Percentiles rank a stretch among this genome's conserved stretches.
phyloP scores from a whole-genome alignment of 495 filamentous ascomycete genomes.

The Podospora appendiculata region DNA sequence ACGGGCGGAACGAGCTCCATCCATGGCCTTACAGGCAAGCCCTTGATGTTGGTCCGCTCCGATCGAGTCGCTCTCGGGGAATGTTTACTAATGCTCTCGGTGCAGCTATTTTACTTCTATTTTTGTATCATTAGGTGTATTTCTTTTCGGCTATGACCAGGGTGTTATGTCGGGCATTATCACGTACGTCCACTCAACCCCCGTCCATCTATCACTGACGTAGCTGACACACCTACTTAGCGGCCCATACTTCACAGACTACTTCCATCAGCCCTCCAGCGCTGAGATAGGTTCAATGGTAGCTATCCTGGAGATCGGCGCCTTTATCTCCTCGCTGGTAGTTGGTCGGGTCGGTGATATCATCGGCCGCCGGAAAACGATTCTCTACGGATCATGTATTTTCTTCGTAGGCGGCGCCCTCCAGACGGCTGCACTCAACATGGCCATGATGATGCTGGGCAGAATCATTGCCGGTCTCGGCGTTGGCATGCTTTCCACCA shows the following conservation, averaged over 20 bases:
- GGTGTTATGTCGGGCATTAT: conserved; percentile 99
- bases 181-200: conserved; percentile 55
- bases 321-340: conserved; percentile 81
- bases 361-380: conserved; percentile 82
- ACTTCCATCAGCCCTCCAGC: conserved; percentile 79
- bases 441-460: conserved; percentile 89
- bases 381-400: conserved; percentile 86
- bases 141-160: conserved; percentile 97
- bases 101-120: conserved; percentile 92
- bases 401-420: conserved; percentile 87
- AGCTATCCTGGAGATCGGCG: conserved; percentile 89
- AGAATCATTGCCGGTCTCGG: conserved; percentile 89
- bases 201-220: background rate
- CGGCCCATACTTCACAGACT: conserved; percentile 77
- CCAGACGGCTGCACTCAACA: conserved; percentile 71
- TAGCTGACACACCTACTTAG: conserved; percentile 35
- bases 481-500: conserved; percentile 90
- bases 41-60: conserved; percentile 64
- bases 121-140: conserved; percentile 95
- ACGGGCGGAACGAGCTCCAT: conserved; percentile 62
- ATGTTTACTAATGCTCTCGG: background rate
- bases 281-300: conserved; percentile 93
- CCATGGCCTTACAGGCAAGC: conserved; percentile 91
- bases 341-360: conserved; percentile 88
- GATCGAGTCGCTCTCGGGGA: background rate